Evolutionary conservation across 2,329 filamentous ascomycete genomes (phyloP), one percentile per base, ranked within the genome.

Genomic region (Myriosclerotinia curreyana): DNA sequence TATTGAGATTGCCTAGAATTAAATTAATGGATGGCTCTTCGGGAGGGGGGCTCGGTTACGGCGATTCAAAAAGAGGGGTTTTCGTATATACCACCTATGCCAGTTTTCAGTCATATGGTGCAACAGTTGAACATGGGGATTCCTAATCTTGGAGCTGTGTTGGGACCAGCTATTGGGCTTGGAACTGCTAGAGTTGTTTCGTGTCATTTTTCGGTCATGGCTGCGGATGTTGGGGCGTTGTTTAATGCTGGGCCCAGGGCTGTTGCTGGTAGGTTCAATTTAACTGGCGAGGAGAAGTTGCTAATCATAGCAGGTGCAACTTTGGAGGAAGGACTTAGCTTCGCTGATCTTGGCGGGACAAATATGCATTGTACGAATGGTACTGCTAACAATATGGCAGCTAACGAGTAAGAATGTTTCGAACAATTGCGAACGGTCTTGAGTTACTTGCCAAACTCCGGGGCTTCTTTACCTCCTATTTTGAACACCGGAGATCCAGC

Each of bases 141-240:
- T 56, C 85, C 85, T 1, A 88, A 88, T 70, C 70, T 88, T 1
- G 85, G 85, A 1, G 85, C 85, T 1, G 83, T 87, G 0, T 70
- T 88, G 14, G 86, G 86, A 0, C 85, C 86, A 6, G 85, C 85
- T 0, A 86, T 88, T 66, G 86, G 86, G 0, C 75, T 88, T 2
- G 85, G 86, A 9, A 84, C 85, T 3, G 85, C 85, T 1, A 76
- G 85, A 49, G 84, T 87, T 0, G 83, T 85, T 1, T 79, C 80
- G 1, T 87, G 84, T 53, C 86, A 88, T 71, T 88, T 88, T 70
- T 84, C 81, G 1, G 85, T 88, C 42, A 88, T 88, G 85, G 84
- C 85, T 3, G 83, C 77, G 5, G 83, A 88, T 71, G 78, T 88
- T 1, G 86, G 85, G 0, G 79, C 79, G 0, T 70, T 88, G 31